Conservation (phyloP, 768 basidiomycete genomes). For the Omphalotus guepiniiformis region DNA sequence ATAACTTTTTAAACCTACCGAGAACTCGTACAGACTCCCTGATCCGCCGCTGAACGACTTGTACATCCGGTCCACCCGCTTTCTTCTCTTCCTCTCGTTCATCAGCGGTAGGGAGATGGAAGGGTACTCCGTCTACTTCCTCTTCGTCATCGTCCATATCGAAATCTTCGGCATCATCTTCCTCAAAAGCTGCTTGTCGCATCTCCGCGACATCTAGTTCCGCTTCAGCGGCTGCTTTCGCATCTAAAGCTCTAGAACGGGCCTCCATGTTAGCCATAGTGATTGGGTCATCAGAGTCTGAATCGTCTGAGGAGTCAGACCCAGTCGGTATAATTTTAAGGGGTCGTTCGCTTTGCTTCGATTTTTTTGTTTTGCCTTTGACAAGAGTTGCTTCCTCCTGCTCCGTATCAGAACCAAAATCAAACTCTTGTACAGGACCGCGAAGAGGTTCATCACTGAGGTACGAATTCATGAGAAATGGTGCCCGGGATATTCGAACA, state of each 20-base stretch:
- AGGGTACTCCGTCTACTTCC: conserved; percentile 44
- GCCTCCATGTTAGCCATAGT: conserved; percentile 83
- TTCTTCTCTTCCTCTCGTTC: conserved; percentile 72
- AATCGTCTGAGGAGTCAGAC: conserved; percentile 46
- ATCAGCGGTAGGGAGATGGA: conserved; percentile 65
- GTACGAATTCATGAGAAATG: neutral
- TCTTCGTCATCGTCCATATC: conserved; percentile 41
- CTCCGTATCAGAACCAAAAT: conserved; percentile 61
- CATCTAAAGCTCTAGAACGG: conserved; percentile 74
- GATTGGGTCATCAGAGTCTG: conserved; percentile 46
- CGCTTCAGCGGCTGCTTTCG: conserved; percentile 59
- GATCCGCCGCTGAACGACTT: conserved; percentile 76
- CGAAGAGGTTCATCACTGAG: conserved; percentile 47
- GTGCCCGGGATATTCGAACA: too few species aligned
- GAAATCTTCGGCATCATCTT: conserved; percentile 43
- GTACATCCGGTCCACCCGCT: conserved; percentile 65
- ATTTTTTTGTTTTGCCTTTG: conserved; percentile 41
- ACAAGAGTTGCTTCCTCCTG: conserved; percentile 34
- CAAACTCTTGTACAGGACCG: conserved; percentile 54
- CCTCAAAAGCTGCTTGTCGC: conserved; percentile 48
- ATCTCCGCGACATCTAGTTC: conserved; percentile 65
- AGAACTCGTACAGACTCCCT: conserved; percentile 70
- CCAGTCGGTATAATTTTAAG: conserved; percentile 46
- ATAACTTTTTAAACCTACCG: conserved; percentile 64
- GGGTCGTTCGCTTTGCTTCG: conserved; percentile 47